phyloP scores from a whole-genome alignment of 495 filamentous ascomycete genomes.

The Annulohypoxylon stygium region DNA sequence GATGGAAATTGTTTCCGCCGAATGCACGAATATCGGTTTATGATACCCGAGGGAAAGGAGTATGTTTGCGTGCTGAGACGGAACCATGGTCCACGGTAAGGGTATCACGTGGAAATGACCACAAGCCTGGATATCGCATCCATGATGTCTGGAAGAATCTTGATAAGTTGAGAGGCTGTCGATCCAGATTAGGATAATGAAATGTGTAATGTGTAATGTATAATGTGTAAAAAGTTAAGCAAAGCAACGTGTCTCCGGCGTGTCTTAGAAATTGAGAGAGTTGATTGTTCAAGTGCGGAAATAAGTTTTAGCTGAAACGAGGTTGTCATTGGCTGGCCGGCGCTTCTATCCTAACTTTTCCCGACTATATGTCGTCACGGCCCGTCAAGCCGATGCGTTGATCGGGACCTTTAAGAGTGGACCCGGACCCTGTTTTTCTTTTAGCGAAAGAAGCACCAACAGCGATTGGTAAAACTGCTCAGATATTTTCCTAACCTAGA shows the following conservation, averaged over 20 bases:
- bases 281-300: slow-evolving; percentile 17
- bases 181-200: slow-evolving; percentile 36
- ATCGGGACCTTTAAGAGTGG: slow-evolving; percentile 19
- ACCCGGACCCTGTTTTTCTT: slow-evolving; percentile 11
- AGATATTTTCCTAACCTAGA: slow-evolving; percentile 33
- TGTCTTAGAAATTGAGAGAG: slow-evolving; percentile 15
- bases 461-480: slow-evolving; percentile 32
- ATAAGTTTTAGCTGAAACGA: slow-evolving; percentile 22
- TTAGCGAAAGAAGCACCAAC: slow-evolving; percentile 14
- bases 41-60: slow-evolving; percentile 23
- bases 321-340: slow-evolving; percentile 29
- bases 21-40: not conserved
- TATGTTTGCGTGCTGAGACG: slow-evolving; percentile 23
- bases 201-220: slow-evolving; percentile 4
- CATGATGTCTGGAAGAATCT: not conserved
- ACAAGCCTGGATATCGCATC: slow-evolving; percentile 2
- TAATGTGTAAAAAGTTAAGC: no score
- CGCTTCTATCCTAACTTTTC: slow-evolving; percentile 39
- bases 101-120: slow-evolving; percentile 32
- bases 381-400: slow-evolving; percentile 40
- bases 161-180: not conserved
- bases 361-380: slow-evolving; percentile 38
- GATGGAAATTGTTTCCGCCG: slow-evolving; percentile 26
- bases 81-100: slow-evolving; percentile 24
- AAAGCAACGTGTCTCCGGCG: not conserved